Evolutionary conservation across 345 rosid species (phyloP).

Genomic region (Ceriops zippeliana): DNA sequence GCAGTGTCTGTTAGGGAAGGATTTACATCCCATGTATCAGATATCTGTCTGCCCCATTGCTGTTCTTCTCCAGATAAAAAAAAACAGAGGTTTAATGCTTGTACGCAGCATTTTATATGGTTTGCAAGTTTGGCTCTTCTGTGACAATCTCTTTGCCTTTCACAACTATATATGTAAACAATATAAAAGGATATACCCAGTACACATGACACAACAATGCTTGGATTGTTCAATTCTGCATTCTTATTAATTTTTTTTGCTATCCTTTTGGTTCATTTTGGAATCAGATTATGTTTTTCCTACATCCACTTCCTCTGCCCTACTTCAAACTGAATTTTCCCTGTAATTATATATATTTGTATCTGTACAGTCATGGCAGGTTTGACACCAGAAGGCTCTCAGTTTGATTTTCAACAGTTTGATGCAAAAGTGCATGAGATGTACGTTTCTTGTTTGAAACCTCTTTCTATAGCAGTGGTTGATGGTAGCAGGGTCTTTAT

Average conservation of each 20-base stretch:
- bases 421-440: conserved; percentile 71
- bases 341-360: neutral
- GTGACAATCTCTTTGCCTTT: conserved; percentile 20
- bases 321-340: no score
- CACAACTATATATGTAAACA: neutral
- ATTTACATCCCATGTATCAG: conserved; percentile 23
- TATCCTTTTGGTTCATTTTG: no score
- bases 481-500: neutral
- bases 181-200: neutral
- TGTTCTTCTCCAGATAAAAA: conserved; percentile 40
- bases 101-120: conserved; percentile 25
- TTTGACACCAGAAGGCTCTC: conserved; percentile 65
- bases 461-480: neutral
- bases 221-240: no score
- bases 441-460: conserved; percentile 41
- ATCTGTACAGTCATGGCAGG: conserved; percentile 67
- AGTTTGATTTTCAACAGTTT: conserved; percentile 65
- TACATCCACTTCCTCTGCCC: no score
- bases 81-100: conserved; percentile 49
- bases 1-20: conserved; percentile 31
- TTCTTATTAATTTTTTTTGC: no score
- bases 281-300: no score
- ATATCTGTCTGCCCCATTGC: conserved; percentile 26
- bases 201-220: no score
- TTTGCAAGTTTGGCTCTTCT: conserved; percentile 66